Conservation (phyloP, 352 stramenopile species). For the Phytopythium chamaehyphon region DNA sequence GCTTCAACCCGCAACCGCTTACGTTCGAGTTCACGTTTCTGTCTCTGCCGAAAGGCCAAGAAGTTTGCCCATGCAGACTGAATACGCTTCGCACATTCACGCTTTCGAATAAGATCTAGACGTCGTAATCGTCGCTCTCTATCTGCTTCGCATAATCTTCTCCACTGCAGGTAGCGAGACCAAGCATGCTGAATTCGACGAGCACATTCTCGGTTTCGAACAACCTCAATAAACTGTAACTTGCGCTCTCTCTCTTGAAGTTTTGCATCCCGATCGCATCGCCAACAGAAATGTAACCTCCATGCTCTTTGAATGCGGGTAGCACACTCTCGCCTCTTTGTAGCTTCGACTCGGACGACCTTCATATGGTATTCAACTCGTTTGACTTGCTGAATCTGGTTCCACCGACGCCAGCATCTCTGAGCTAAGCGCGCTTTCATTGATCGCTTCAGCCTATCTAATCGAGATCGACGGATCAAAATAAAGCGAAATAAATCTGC, state of each 20-base stretch:
- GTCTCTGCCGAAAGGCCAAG: no score
- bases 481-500: conserved; percentile 7
- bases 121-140: neutral
- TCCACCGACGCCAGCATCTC: conserved; percentile 14
- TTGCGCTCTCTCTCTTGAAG: neutral
- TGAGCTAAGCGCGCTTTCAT: conserved; percentile 20
- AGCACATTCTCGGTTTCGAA: neutral
- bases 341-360: neutral
- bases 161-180: neutral
- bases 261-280: neutral
- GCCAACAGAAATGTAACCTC: neutral
- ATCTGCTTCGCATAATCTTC: neutral
- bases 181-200: conserved; percentile 5
- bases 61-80: neutral
- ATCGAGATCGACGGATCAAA: conserved; percentile 2
- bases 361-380: conserved; percentile 6
- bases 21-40: neutral
- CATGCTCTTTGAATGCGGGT: neutral
- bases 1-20: conserved; percentile 1
- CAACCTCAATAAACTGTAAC: conserved; percentile 8
- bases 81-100: neutral
- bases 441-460: conserved; percentile 15
- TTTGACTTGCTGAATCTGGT: conserved; percentile 7
- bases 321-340: neutral
- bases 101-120: neutral